Evolutionary conservation across 2,329 filamentous ascomycete genomes (phyloP), one percentile per base, ranked within the genome.

Genomic region (Lasiodiplodia sp.): DNA sequence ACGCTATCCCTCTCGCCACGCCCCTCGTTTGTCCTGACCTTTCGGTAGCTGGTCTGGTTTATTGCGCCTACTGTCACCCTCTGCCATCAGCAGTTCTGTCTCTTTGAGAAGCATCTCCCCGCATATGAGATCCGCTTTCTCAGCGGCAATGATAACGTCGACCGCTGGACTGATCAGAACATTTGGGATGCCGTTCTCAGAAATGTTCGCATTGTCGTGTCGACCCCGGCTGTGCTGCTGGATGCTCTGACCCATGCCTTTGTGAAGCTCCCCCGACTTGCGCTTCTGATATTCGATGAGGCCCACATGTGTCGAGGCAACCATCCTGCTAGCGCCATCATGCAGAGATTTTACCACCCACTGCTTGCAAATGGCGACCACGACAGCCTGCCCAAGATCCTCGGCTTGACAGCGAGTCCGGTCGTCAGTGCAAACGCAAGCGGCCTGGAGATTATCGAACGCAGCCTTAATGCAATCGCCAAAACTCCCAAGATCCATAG

Each of bases 231-330:
- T 69, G 86, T 96, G 1, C 83, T 97, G 14, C 81, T 88, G 2
- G 92, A 96, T 78, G 92, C 92, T 2, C 83, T 96, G 51, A 82
- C 80, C 1, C 92, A 96, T 79, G 91, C 86, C 0, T 96, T 96
- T 75, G 86, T 97, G 2, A 83, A 77, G 1, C 86, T 96, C 73
- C 75, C 82, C 0, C 83, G 82, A 2, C 79, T 97, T 25, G 84
- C 90, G 5, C 82, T 97, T 4, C 80, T 96, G 18, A 86, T 97
- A 0, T 92, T 97, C 73, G 94, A 97, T 74, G 94, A 97, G 92
- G 93, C 92, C 11, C 93, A 97, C 75, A 90, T 94, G 75, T 95
- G 92, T 72, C 85, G 84, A 5, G 83, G 84, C 21, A 88, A 87
- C 1, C 86, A 90, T 72, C 84, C 91, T 0, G 88, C 89, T 12